Evolutionary conservation across 768 basidiomycete species (phyloP).

Genomic region (Leccinum arenicola): DNA sequence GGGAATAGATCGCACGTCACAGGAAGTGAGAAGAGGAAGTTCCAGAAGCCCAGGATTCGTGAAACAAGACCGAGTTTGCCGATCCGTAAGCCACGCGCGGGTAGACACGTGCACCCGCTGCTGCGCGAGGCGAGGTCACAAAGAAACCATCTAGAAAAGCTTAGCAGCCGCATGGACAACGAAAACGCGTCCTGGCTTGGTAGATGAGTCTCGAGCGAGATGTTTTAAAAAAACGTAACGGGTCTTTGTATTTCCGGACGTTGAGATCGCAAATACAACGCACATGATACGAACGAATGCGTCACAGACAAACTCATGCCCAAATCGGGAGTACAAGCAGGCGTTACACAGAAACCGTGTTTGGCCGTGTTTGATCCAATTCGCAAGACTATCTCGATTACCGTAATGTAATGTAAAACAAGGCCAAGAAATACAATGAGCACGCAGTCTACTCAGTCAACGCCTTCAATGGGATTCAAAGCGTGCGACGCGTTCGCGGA

Average conservation of each 20-base stretch:
- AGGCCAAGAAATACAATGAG: not conserved
- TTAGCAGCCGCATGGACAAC: not conserved
- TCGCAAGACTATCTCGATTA: conserved; percentile 3
- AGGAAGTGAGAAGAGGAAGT: not conserved
- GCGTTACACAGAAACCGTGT: conserved; percentile 6
- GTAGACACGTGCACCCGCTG: not conserved
- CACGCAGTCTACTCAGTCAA: conserved; percentile 24
- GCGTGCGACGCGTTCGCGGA: not conserved
- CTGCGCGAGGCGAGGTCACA: not conserved
- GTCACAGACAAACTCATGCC: conserved; percentile 21
- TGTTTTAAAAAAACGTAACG: not conserved
- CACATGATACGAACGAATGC: not conserved
- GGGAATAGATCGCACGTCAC: not conserved
- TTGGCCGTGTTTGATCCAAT: conserved; percentile 14
- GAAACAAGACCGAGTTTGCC: not conserved
- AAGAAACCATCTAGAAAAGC: not conserved
- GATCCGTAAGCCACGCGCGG: not conserved
- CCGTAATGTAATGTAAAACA: conserved; percentile 14
- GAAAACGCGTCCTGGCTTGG: not conserved
- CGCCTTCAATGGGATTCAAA: conserved; percentile 28
- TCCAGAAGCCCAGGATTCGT: not conserved
- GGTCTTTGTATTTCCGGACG: conserved; percentile 16
- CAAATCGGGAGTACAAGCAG: conserved; percentile 32
- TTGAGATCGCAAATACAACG: conserved; percentile 7
- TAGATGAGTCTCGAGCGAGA: not conserved